These are phyloP conservation scores for Raffaelea ambrosiae DNA, from an alignment of 2,329 filamentous ascomycete species.

Conservation along the genomic window DNA sequence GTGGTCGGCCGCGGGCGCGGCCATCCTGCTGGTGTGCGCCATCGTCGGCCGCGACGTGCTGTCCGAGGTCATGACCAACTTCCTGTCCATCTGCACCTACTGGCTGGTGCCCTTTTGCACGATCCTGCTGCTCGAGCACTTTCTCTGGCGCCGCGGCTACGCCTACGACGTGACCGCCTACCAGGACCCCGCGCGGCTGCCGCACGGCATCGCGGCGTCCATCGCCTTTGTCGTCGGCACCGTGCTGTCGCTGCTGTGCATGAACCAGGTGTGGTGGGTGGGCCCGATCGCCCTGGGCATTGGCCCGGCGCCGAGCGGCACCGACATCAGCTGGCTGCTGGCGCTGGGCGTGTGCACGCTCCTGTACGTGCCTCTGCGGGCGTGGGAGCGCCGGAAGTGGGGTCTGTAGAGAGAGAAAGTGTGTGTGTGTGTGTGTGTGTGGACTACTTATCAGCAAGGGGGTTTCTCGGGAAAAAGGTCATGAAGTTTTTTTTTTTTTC, in stretches of 20 bases:
- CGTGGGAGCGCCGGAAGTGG: constrained; percentile 6
- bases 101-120: constrained; percentile 9
- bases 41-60: constrained; percentile 11
- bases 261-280: constrained; percentile 11
- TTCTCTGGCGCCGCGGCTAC: constrained; percentile 9
- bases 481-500: too few relatives aligned
- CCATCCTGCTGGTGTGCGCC: constrained; percentile 5
- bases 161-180: constrained; percentile 8
- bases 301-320: constrained; percentile 1
- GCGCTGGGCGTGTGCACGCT: not conserved
- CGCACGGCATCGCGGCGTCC: constrained; percentile 9
- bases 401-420: not conserved
- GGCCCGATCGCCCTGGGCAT: constrained; percentile 7
- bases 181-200: constrained; percentile 4
- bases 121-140: constrained; percentile 10
- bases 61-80: constrained; percentile 10
- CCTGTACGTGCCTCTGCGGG: constrained; percentile 4
- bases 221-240: constrained; percentile 6
- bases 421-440: too few relatives aligned
- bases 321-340: constrained; percentile 9
- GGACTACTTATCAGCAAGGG: too few relatives aligned
- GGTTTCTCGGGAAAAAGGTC: too few relatives aligned
- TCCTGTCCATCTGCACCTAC: constrained; percentile 10
- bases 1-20: constrained; percentile 8
- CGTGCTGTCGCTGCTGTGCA: constrained; percentile 7